A percentile compares a stretch with the other conserved stretches of the same genome.
These are phyloP conservation scores for Haberlea rhodopensis DNA, from an alignment of 257 asterid species.

Conservation along the genomic window DNA sequence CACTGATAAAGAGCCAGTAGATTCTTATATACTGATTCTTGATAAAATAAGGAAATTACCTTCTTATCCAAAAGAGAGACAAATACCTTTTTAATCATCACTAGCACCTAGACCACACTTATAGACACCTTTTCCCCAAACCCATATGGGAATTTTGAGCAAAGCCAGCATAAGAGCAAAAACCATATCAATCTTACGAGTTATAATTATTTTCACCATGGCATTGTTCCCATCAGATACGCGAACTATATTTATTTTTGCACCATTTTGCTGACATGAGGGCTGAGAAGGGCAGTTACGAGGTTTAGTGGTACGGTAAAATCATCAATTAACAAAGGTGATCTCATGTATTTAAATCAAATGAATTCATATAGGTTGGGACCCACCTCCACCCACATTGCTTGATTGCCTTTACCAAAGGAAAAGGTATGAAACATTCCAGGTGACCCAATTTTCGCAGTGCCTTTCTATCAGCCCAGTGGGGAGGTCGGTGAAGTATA, in stretches of 20 bases:
- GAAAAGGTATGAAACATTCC: neutral
- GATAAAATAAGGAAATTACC: slow-evolving; percentile 14
- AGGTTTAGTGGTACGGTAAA: slow-evolving; percentile 1
- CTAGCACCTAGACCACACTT: neutral
- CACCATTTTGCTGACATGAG: slow-evolving; percentile 10
- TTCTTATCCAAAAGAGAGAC: neutral
- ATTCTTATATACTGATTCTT: neutral
- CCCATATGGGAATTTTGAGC: neutral
- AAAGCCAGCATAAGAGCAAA: neutral
- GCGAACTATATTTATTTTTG: neutral
- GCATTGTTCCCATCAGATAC: neutral
- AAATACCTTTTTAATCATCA: neutral
- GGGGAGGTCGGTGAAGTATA: neutral
- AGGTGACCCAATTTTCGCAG: neutral
- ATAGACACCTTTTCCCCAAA: slow-evolving; percentile 1
- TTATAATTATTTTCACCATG: slow-evolving; percentile 8
- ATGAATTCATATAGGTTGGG: neutral
- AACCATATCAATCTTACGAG: neutral
- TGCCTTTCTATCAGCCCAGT: neutral
- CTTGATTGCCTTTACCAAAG: neutral
- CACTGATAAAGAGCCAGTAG: neutral
- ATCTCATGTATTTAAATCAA: neutral
- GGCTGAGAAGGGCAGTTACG: slow-evolving; percentile 10
- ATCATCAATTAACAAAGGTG: slow-evolving; percentile 1
- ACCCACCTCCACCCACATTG: neutral